phyloP scores from a whole-genome alignment of 2,329 filamentous ascomycete species.

The Aspergillus hiratsukae region DNA sequence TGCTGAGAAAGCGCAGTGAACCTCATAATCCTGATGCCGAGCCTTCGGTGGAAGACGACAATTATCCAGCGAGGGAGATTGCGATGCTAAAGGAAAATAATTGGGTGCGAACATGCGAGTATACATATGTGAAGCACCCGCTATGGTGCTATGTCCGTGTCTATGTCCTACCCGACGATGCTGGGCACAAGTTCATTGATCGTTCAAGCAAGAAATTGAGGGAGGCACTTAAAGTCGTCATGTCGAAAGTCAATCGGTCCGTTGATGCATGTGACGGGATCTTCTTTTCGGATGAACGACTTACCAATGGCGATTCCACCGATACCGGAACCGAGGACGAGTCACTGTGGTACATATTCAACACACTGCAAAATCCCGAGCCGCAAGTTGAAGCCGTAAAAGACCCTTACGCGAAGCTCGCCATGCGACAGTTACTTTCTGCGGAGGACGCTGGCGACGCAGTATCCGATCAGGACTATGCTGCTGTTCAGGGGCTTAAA shows the following conservation, averaged over 20 bases:
- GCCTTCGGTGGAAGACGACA: background rate
- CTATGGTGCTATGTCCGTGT: constrained; percentile 27
- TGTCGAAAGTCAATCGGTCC: constrained; percentile 38
- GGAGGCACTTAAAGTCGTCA: constrained; percentile 35
- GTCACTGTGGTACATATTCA: constrained; percentile 49
- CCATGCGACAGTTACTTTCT: constrained; percentile 36
- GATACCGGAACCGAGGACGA: constrained; percentile 33
- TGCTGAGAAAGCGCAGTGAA: constrained; percentile 18
- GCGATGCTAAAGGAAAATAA: constrained; percentile 25
- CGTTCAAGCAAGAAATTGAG: constrained; percentile 30
- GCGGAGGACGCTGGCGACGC: constrained; percentile 7
- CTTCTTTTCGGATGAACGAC: constrained; percentile 6
- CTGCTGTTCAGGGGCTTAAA: constrained; percentile 34
- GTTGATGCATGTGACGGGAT: constrained; percentile 36
- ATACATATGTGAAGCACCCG: constrained; percentile 11
- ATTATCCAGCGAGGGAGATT: constrained; percentile 21
- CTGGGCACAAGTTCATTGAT: constrained; percentile 29
- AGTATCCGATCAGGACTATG: constrained; percentile 5
- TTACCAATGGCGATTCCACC: constrained; percentile 4
- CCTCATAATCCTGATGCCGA: background rate
- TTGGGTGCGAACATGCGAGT: constrained; percentile 32
- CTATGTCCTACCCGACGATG: constrained; percentile 40
- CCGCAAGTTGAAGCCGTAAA: constrained; percentile 27
- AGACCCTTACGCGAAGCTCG: constrained; percentile 28
- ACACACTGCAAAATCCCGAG: constrained; percentile 42